These are phyloP conservation scores for Ophiostoma sp. DNA, from an alignment of 2,329 filamentous ascomycete genomes.

Conservation along the genomic window DNA sequence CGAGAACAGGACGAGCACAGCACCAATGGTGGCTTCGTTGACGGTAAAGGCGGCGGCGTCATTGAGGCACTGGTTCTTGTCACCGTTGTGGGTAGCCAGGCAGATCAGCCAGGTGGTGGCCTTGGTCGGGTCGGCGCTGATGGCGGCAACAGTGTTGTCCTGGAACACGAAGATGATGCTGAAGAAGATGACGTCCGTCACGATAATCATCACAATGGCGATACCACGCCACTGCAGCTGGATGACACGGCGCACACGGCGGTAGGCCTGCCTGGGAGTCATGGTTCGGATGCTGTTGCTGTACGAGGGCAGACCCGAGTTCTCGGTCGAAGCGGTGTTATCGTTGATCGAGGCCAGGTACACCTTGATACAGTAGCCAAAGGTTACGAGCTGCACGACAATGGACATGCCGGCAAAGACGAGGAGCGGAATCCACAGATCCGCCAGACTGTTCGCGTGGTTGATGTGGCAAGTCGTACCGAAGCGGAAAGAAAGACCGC, in stretches of 20 bases:
- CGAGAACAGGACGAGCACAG: slow-evolving; percentile 78
- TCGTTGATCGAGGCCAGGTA: slow-evolving; percentile 84
- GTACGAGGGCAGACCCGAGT: slow-evolving; percentile 73
- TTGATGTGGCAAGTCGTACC: slow-evolving; percentile 93
- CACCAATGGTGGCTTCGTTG: slow-evolving; percentile 73
- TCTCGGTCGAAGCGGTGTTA: slow-evolving; percentile 67
- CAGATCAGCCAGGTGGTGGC: slow-evolving; percentile 71
- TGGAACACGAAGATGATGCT: slow-evolving; percentile 87
- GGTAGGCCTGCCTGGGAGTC: slow-evolving; percentile 83
- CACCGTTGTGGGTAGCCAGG: slow-evolving; percentile 56
- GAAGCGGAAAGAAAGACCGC: slow-evolving; percentile 92
- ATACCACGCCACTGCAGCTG: slow-evolving; percentile 94
- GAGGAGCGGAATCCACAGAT: slow-evolving; percentile 88
- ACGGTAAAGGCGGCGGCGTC: slow-evolving; percentile 65
- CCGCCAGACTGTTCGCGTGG: slow-evolving; percentile 76
- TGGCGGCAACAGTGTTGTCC: slow-evolving; percentile 67
- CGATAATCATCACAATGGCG: slow-evolving; percentile 82
- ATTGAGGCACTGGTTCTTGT: slow-evolving; percentile 67
- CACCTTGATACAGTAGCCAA: slow-evolving; percentile 90
- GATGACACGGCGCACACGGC: slow-evolving; percentile 80
- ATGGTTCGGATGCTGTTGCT: slow-evolving; percentile 72
- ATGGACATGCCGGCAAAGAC: slow-evolving; percentile 74
- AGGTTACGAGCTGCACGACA: slow-evolving; percentile 80
- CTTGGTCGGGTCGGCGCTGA: slow-evolving; percentile 54
- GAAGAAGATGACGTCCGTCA: slow-evolving; percentile 92